A percentile compares a stretch with the other conserved stretches of the same genome.
Evolutionary conservation across 2,329 filamentous ascomycete genomes (phyloP).

Genomic region (Coleophoma crateriformis): DNA sequence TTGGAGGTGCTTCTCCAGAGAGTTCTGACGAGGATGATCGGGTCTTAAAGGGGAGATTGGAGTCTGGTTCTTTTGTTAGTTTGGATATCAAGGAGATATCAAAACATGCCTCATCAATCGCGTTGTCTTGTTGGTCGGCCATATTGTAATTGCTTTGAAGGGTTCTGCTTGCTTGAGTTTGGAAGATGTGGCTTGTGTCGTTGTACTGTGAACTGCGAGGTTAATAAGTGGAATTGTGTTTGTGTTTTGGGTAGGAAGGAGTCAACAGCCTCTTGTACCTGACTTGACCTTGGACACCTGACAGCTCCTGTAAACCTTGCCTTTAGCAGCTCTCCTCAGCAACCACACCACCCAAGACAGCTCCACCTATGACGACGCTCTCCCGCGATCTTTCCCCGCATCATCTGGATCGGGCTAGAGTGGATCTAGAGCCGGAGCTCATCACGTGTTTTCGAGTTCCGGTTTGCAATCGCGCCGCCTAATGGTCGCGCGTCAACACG

Average conservation of each 20-base stretch:
- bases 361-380: slow-evolving; percentile 1
- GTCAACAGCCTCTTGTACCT: no score
- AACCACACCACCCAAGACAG: neutral
- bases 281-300: no score
- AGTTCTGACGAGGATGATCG: slow-evolving; percentile 52
- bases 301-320: neutral
- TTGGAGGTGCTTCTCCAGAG: slow-evolving; percentile 66
- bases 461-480: neutral
- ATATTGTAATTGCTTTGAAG: neutral
- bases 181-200: no score
- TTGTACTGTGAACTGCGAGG: no score
- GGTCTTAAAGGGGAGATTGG: slow-evolving; percentile 51
- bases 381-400: neutral
- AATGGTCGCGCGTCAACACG: neutral
- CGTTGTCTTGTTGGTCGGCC: neutral
- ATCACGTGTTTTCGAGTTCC: neutral
- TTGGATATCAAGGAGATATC: neutral
- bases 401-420: no score
- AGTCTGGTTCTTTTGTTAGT: slow-evolving; percentile 27
- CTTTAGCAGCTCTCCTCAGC: neutral
- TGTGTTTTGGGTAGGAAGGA: neutral
- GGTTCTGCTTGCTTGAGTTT: no score
- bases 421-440: no score
- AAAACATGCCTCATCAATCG: slow-evolving; percentile 36
- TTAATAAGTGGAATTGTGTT: neutral